Evolutionary conservation across 148 eudicot species (phyloP), one percentile per base, ranked within the genome.

Genomic region (Camellia lanceoleosa): DNA sequence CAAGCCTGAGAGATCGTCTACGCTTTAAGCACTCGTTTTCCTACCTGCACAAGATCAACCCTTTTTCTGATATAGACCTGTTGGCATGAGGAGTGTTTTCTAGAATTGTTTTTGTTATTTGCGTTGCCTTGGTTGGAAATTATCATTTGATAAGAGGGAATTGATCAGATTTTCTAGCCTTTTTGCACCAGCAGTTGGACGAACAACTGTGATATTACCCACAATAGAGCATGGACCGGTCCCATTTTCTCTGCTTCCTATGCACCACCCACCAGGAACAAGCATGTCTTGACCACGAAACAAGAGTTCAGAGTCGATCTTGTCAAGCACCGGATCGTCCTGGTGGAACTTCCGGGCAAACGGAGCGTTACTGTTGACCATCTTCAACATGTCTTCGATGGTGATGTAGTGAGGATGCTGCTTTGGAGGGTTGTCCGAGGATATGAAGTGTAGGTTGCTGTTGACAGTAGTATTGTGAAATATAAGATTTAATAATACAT

Each of bases 221-320:
- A 82, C 88, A 69, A 70, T 74, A n/a, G 87, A 83, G 68, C 91
- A 87, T 11, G 89, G 89, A 81, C 87, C 85, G 2, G 84, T 79
- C 71, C 91, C 91, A 73, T 89, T 87, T 73, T 83, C 83, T 18
- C 81, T 38, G 56, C 82, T 87, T 38, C 91, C 91, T 5, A 78
- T 73, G 80, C 91, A 89, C 91, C 91, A 89, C n/a, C 91, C 91
- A 63, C 91, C 91, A 3, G 89, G 91, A 75, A 85, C 87, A 68
- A 85, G 70, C 89, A 81, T 89, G 70, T 70, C 88, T 78, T 80
- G 58, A 23, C 88, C 87, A 61, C 88, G 83, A 56, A 60, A 74
- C 73, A 89, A 68, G 14, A 89, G 83, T 41, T 89, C 89, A 23
- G 87, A 78, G 68, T 89, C 91, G 43, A 89, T 87, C 75, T 70